phyloP scores from a whole-genome alignment of 768 basidiomycete species.

The Sporobolomyces pararoseus region DNA sequence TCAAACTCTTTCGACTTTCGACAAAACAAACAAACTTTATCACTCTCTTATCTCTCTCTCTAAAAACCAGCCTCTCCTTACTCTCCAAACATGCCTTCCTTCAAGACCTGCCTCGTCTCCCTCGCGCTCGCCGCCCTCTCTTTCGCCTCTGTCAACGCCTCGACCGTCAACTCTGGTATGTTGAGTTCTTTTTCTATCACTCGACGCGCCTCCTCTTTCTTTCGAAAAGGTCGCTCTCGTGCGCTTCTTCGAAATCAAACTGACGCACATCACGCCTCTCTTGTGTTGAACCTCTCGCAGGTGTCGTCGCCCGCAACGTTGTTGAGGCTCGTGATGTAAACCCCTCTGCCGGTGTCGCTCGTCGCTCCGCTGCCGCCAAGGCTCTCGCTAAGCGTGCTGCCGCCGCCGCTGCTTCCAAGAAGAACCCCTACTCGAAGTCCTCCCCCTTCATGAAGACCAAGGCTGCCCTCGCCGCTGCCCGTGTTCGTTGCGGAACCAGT shows the following conservation, averaged over 20 bases:
- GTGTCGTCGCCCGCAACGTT: constrained; percentile 27
- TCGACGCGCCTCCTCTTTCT: neutral
- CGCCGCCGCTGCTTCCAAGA: constrained; percentile 7
- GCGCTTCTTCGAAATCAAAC: neutral
- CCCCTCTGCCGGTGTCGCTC: constrained; percentile 27
- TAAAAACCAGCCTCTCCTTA: neutral
- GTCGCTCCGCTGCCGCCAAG: constrained; percentile 29
- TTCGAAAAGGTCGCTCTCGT: too few species aligned
- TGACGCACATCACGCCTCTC: neutral
- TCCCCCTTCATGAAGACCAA: constrained; percentile 25
- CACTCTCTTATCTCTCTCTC: neutral
- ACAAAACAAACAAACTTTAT: too few species aligned
- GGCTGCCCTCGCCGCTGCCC: constrained; percentile 20
- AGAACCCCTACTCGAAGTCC: constrained; percentile 26
- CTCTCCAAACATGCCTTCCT: constrained; percentile 32
- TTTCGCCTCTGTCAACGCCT: constrained; percentile 31
- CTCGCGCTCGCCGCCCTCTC: constrained; percentile 36
- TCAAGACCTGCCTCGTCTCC: constrained; percentile 36
- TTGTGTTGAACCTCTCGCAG: neutral
- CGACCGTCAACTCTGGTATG: constrained; percentile 6
- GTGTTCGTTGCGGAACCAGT: constrained; percentile 36
- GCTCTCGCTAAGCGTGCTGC: constrained; percentile 27
- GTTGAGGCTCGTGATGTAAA: constrained; percentile 12
- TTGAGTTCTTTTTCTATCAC: neutral
- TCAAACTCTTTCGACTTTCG: too few species aligned